These are phyloP conservation scores for Kwoniella dendrophila DNA, from an alignment of 768 basidiomycete genomes.

Conservation along the genomic window DNA sequence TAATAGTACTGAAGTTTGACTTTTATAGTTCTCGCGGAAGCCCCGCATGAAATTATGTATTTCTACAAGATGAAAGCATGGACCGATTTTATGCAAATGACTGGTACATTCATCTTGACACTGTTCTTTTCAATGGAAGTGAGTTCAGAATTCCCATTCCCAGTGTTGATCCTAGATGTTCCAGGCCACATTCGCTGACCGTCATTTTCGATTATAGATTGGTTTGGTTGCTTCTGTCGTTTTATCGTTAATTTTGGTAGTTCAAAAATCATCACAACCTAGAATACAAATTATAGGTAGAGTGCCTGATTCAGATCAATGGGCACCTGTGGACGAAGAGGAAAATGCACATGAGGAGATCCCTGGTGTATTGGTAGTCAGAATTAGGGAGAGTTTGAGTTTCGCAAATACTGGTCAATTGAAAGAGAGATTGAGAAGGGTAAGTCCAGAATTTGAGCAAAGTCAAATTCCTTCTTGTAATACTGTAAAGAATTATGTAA, in stretches of 20 bases:
- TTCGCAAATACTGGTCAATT: conserved; percentile 96
- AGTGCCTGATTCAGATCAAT: conserved; percentile 81
- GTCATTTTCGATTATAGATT: conserved; percentile 56
- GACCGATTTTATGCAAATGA: conserved; percentile 84
- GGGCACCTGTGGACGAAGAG: conserved; percentile 87
- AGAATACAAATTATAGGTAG: conserved; percentile 90
- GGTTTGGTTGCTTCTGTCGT: conserved; percentile 87
- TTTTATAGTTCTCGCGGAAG: conserved; percentile 45
- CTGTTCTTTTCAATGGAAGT: conserved; percentile 86
- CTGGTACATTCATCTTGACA: conserved; percentile 81
- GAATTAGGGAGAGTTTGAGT: conserved; percentile 85
- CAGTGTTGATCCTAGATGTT: neutral
- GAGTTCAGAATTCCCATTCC: conserved; percentile 19
- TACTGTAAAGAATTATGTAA: neutral
- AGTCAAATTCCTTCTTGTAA: neutral
- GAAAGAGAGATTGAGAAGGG: conserved; percentile 69
- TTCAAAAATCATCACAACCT: conserved; percentile 82
- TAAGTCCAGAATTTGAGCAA: conserved; percentile 54
- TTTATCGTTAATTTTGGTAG: conserved; percentile 83
- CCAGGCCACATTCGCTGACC: neutral
- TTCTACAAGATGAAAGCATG: conserved; percentile 92
- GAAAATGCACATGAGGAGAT: conserved; percentile 69
- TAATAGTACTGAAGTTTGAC: neutral
- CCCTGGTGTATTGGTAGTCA: conserved; percentile 68
- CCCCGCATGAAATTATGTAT: conserved; percentile 81